Base-by-base conservation (phyloP, 805 yeast species). In the Myxozyma lipomycoides region DNA sequence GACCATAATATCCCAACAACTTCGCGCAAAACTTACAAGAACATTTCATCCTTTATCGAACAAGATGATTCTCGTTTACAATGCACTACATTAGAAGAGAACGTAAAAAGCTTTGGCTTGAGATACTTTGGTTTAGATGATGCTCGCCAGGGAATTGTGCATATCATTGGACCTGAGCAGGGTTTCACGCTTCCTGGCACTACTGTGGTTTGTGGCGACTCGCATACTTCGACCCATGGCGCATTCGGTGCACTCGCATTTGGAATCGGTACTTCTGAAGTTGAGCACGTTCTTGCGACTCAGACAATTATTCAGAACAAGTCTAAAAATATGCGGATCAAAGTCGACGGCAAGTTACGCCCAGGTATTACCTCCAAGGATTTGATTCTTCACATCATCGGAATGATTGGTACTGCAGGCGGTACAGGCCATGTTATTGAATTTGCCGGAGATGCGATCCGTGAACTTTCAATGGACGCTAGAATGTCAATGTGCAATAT, bases 401-500 rank as follows among this genome's bases (percentile, higher is more conserved):
- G 97, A 62, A 82, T 83, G 46, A 93, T 93, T 66, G 98, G 98
- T 73, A 93, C 98, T 60, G 98, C 98, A 55, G 98, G 98, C 72
- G 98, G 98, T 73, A 93, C 98, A 52, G 98, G 98, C 47, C 76
- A 82, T 64, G 98, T 93, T 51, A 86, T 93, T 68, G 98, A 93
- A 73, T 93, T 91, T 72, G 93, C 95, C 43, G 98, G 98, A 69
- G 80, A 83, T 61, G 97, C 98, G 50, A 90, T 93, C 63, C 87
- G 85, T 70, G 80, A 78, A 57, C 77, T 93, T 56, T 80, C 95
- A 28, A 88, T 93, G 89, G 98, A 93, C 73, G 96, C 98, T 9
- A 81, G 98, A 73, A 93, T 93, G 98, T 89, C 98, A 48, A 93
- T 93, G 76, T 93, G 98, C 78, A 93, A 93, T 70, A 93, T 93